Conservation (phyloP, 306 rosid genomes). For the Pterocarpus santalinus region DNA sequence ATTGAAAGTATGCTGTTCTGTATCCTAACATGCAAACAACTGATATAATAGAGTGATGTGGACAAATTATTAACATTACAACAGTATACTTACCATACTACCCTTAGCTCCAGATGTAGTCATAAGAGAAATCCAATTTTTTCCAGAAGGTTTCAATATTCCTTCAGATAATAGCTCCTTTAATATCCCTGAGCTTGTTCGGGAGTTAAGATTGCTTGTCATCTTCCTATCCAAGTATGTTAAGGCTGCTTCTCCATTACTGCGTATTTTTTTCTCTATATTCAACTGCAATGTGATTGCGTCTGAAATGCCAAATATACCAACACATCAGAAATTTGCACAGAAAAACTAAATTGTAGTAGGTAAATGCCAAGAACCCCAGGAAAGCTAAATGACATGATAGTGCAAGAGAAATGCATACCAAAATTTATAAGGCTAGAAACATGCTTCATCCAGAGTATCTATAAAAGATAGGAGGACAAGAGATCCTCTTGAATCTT, state of each 20-base stretch:
- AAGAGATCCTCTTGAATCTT: too few species aligned
- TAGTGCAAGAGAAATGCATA: conserved; percentile 11
- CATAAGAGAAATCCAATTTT: conserved; percentile 95
- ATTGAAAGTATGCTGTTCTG: background rate
- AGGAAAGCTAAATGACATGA: conserved; percentile 7
- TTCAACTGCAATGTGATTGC: conserved; percentile 66
- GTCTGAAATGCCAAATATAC: conserved; percentile 62
- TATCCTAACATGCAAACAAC: conserved; percentile 29
- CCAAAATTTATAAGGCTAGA: background rate
- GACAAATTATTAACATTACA: background rate
- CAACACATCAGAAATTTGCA: conserved; percentile 29
- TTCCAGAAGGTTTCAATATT: conserved; percentile 76
- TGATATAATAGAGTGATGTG: background rate
- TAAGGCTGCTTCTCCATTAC: conserved; percentile 87
- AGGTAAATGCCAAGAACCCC: conserved; percentile 22
- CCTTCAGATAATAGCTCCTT: conserved; percentile 82
- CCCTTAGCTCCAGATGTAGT: conserved; percentile 99
- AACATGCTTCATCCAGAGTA: background rate
- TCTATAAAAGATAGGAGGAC: background rate
- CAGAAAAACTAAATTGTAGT: background rate
- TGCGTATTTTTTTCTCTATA: conserved; percentile 77
- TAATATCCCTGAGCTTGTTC: conserved; percentile 75
- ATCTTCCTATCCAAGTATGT: conserved; percentile 89
- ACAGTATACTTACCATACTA: conserved; percentile 71
- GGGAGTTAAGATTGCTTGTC: conserved; percentile 78